Evolutionary conservation across 371 early-diverging fungal genomes (phyloP).

Genomic region (Phascolomyces articulosus): DNA sequence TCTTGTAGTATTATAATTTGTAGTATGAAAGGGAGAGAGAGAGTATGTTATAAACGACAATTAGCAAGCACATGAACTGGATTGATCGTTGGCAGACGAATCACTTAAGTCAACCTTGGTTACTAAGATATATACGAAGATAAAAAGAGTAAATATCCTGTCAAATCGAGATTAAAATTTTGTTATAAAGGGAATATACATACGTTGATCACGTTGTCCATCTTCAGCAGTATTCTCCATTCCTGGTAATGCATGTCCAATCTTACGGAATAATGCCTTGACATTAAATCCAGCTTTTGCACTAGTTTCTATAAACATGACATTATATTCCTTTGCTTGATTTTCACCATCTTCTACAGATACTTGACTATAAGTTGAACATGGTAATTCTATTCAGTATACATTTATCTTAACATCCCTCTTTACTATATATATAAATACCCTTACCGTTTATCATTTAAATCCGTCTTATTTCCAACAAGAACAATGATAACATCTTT

Average conservation of each 20-base stretch:
- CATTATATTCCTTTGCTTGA: constrained; percentile 87
- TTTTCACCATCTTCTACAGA: constrained; percentile 92
- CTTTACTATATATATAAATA: neutral
- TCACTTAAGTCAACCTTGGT: constrained; percentile 54
- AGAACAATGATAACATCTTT: constrained; percentile 94
- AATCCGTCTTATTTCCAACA: constrained; percentile 98
- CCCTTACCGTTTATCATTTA: constrained; percentile 79
- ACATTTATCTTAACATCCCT: no score
- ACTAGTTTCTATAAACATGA: constrained; percentile 92
- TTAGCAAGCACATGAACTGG: constrained; percentile 49
- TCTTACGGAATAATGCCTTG: constrained; percentile 90
- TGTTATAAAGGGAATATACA: no score
- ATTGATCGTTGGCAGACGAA: constrained; percentile 28
- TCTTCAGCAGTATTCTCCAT: constrained; percentile 67
- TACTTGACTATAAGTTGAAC: constrained; percentile 57
- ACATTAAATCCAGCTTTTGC: constrained; percentile 96
- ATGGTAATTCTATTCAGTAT: no score
- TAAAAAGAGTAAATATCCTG: neutral
- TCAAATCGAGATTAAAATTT: no score
- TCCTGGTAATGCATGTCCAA: constrained; percentile 90
- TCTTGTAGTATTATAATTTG: no score
- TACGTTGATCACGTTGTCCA: constrained; percentile 21
- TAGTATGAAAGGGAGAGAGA: neutral
- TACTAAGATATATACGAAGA: constrained; percentile 21
- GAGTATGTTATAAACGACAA: neutral